Conservation (phyloP, 257 asterid genomes). For the Phtheirospermum japonicum region DNA sequence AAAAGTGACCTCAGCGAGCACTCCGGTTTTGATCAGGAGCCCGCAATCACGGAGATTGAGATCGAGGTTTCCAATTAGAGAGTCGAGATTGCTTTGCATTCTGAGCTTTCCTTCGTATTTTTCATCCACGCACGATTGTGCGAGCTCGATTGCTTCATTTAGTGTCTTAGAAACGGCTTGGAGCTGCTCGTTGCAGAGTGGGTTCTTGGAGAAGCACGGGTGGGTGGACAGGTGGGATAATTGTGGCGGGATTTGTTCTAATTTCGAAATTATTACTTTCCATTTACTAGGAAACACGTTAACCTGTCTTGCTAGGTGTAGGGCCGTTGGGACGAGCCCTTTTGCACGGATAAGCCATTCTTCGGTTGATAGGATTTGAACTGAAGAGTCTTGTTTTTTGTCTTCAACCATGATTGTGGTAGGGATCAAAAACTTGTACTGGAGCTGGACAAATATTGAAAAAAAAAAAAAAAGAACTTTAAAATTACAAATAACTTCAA, state of each 20-base stretch:
- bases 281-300: slow-evolving; percentile 73
- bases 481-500: no score
- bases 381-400: slow-evolving; percentile 29
- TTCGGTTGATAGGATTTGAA: slow-evolving; percentile 52
- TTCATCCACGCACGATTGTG: slow-evolving; percentile 53
- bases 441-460: slow-evolving; percentile 20
- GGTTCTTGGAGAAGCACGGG: slow-evolving; percentile 81
- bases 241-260: slow-evolving; percentile 59
- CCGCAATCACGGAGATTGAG: slow-evolving; percentile 87
- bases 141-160: slow-evolving; percentile 49
- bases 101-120: slow-evolving; percentile 82
- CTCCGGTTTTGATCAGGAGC: slow-evolving; percentile 83
- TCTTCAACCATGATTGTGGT: slow-evolving; percentile 63
- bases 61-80: slow-evolving; percentile 62
- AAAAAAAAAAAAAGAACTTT: no score
- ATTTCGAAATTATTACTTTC: slow-evolving; percentile 68
- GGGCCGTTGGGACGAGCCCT: slow-evolving; percentile 67
- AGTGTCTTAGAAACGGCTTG: slow-evolving; percentile 65
- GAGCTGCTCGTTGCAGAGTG: slow-evolving; percentile 86
- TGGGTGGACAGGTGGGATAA: slow-evolving; percentile 83
- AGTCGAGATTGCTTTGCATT: slow-evolving; percentile 92
- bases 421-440: slow-evolving; percentile 9
- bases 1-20: slow-evolving; percentile 72
- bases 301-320: slow-evolving; percentile 62
- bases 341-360: slow-evolving; percentile 72